These are phyloP conservation scores for Nannizziopsis barbatae DNA, from an alignment of 2,329 filamentous ascomycete genomes.

Conservation along the genomic window DNA sequence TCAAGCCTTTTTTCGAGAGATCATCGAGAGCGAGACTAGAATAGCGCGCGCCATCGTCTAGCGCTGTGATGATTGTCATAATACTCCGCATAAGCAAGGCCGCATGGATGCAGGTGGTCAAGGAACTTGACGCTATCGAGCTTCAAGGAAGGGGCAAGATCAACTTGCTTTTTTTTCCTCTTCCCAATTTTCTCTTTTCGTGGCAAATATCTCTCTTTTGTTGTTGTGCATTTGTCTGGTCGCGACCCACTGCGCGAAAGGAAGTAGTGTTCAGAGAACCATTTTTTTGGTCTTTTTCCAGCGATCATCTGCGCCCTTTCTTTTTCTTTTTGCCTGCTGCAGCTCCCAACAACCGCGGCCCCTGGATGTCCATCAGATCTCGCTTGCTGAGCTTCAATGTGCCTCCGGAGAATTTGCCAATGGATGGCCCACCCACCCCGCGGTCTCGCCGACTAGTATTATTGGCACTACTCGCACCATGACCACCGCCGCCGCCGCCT, in stretches of 20 bases:
- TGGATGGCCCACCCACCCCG: constrained; percentile 61
- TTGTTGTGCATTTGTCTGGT: not conserved
- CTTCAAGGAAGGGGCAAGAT: too few relatives aligned
- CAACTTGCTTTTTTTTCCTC: too few relatives aligned
- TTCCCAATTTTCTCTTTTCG: too few relatives aligned
- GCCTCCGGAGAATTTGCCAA: constrained; percentile 71
- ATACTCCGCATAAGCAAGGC: too few relatives aligned
- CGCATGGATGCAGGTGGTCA: too few relatives aligned
- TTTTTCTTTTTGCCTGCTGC: constrained; percentile 6
- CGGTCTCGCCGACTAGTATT: constrained; percentile 39
- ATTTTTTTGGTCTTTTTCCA: not conserved
- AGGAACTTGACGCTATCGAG: too few relatives aligned
- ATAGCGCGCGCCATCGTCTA: too few relatives aligned
- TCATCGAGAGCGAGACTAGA: too few relatives aligned
- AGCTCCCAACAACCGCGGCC: constrained; percentile 32
- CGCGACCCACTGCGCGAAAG: not conserved
- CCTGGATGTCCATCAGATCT: constrained; percentile 63
- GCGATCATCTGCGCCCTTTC: constrained; percentile 4
- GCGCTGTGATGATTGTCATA: too few relatives aligned
- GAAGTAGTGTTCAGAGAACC: not conserved
- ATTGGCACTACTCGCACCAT: constrained; percentile 25
- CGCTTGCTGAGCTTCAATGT: constrained; percentile 66
- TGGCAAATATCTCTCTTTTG: too few relatives aligned
- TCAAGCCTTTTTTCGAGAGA: too few relatives aligned
- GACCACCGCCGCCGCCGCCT: not conserved